Evolutionary conservation across 139 green algal species (phyloP).

Genomic region (Picochlorum sp.): DNA sequence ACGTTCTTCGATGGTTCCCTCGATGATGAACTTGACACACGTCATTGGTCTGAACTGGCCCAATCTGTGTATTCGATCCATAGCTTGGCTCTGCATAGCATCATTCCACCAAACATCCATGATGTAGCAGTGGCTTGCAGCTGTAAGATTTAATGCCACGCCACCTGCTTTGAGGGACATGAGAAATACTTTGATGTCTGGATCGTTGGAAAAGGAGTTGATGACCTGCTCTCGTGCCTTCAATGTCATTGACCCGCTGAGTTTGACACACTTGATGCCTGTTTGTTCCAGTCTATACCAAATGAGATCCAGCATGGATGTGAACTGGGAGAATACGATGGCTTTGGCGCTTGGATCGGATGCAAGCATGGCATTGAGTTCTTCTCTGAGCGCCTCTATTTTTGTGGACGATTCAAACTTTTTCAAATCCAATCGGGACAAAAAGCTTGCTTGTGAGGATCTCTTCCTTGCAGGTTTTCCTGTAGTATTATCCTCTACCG

Average conservation of each 20-base stretch:
- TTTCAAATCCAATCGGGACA: constrained; percentile 50
- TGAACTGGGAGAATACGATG: constrained; percentile 94
- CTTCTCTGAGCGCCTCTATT: constrained; percentile 83
- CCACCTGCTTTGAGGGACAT: constrained; percentile 78
- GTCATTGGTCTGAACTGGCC: constrained; percentile 81
- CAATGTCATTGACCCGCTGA: constrained; percentile 79
- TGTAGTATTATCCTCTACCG: background rate
- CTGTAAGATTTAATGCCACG: constrained; percentile 83
- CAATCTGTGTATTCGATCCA: constrained; percentile 83
- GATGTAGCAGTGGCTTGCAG: constrained; percentile 81
- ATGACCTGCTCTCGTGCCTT: constrained; percentile 65
- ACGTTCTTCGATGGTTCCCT: constrained; percentile 83
- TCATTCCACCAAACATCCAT: constrained; percentile 80
- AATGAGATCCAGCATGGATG: constrained; percentile 80
- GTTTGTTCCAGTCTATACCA: constrained; percentile 37
- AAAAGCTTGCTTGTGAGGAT: constrained; percentile 41
- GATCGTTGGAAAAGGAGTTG: constrained; percentile 67
- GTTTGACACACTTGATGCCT: constrained; percentile 64
- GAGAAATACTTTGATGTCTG: constrained; percentile 60
- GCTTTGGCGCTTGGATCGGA: constrained; percentile 69
- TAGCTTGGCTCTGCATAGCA: constrained; percentile 65
- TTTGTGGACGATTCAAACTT: constrained; percentile 83
- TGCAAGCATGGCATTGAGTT: constrained; percentile 47
- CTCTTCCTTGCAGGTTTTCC: background rate
- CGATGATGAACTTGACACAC: constrained; percentile 75